These are phyloP conservation scores for Vigna angularis DNA, from an alignment of 306 rosid species.

Conservation along the genomic window DNA sequence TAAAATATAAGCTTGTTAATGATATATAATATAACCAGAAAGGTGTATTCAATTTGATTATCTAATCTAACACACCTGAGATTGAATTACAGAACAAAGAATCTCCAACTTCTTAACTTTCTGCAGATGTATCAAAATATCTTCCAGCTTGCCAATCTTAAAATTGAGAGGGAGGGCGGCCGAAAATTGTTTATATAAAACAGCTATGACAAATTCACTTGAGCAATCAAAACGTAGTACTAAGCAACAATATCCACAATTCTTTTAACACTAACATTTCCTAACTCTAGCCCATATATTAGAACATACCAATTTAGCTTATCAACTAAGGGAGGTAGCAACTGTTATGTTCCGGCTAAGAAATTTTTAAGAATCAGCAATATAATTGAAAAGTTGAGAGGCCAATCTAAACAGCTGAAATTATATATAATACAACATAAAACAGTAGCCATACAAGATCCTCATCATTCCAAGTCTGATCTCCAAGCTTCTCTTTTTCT, in stretches of 20 bases:
- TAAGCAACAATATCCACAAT: not conserved
- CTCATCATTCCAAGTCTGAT: constrained; percentile 56
- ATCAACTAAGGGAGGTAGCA: constrained; percentile 64
- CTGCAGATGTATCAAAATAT: constrained; percentile 60
- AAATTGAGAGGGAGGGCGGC: constrained; percentile 29
- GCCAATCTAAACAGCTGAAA: constrained; percentile 35
- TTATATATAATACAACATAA: constrained; percentile 24
- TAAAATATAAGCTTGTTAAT: constrained; percentile 23
- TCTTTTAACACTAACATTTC: constrained; percentile 14
- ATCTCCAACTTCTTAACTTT: constrained; percentile 66
- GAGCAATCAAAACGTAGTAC: constrained; percentile 5
- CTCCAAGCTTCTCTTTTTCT: constrained; percentile 54
- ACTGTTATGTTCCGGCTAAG: constrained; percentile 53
- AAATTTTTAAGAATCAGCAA: constrained; percentile 70
- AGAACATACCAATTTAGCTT: constrained; percentile 66
- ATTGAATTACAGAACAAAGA: constrained; percentile 68
- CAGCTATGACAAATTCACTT: constrained; percentile 22
- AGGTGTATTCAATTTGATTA: constrained; percentile 33
- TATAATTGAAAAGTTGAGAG: constrained; percentile 38
- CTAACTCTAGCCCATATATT: constrained; percentile 33
- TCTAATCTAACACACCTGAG: constrained; percentile 71
- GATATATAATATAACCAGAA: constrained; percentile 34
- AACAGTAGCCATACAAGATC: constrained; percentile 64
- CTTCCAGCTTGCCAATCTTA: constrained; percentile 76
- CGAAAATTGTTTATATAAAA: not conserved